Evolutionary conservation across 164 flowering plant genomes (phyloP).

Genomic region (Platanus orientalis): DNA sequence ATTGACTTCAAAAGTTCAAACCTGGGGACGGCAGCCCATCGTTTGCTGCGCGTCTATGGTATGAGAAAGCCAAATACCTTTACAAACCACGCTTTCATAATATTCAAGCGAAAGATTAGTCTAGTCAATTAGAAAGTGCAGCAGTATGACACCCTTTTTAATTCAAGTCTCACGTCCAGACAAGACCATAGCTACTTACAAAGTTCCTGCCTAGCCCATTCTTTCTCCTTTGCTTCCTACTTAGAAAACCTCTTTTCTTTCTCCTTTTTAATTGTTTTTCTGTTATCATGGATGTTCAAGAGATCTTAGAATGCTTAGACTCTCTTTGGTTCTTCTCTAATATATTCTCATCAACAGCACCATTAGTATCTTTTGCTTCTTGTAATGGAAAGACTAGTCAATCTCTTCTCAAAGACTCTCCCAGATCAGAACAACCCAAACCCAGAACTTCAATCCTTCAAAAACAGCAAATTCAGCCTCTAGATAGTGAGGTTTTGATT

Average conservation of each 20-base stretch:
- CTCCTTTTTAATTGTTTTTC: background rate
- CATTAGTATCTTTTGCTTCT: background rate
- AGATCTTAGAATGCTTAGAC: slow-evolving; percentile 31
- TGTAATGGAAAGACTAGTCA: background rate
- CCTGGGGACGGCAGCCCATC: background rate
- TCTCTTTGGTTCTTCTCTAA: slow-evolving; percentile 43
- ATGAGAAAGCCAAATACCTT: too few relatives aligned
- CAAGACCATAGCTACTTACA: background rate
- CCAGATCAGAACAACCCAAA: slow-evolving; percentile 6
- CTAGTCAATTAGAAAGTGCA: background rate
- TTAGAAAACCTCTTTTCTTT: background rate
- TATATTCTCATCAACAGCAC: slow-evolving; percentile 5
- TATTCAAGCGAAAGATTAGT: background rate
- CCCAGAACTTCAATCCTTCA: slow-evolving; percentile 11
- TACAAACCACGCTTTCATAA: too few relatives aligned
- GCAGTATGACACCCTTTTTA: background rate
- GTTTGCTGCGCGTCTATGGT: too few relatives aligned
- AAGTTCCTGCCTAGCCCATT: background rate
- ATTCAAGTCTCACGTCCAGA: too few relatives aligned
- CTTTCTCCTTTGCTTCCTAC: background rate
- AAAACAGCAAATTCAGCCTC: slow-evolving; percentile 2
- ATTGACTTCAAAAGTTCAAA: too few relatives aligned
- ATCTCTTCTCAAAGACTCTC: slow-evolving; percentile 8
- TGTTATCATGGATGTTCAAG: slow-evolving; percentile 26
- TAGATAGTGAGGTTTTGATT: background rate